Evolutionary conservation across 2,329 filamentous ascomycete species (phyloP).

Genomic region (Ophiostoma australiae): DNA sequence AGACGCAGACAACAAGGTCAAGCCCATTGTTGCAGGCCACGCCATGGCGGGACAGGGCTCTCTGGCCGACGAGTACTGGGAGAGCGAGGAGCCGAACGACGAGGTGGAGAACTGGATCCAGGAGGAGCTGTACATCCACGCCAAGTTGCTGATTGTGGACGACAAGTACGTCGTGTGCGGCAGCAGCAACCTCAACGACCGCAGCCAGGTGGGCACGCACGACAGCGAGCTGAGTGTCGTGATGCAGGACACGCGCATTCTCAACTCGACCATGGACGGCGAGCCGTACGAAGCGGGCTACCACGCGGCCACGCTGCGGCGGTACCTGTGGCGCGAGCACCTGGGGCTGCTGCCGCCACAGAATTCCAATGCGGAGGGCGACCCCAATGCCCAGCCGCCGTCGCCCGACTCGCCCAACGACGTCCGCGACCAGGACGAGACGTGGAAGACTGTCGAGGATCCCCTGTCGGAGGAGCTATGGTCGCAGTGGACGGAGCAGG

Average conservation of each 20-base stretch:
- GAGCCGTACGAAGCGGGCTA: constrained; percentile 65
- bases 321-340: constrained; percentile 87
- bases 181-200: constrained; percentile 87
- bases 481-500: constrained; percentile 63
- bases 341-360: constrained; percentile 77
- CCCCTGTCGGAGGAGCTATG: constrained; percentile 63
- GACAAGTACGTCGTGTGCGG: constrained; percentile 81
- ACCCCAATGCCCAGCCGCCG: constrained; percentile 73
- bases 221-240: constrained; percentile 89
- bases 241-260: constrained; percentile 71
- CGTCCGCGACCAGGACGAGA: constrained; percentile 54
- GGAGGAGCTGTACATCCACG: constrained; percentile 93
- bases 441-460: constrained; percentile 63
- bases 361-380: constrained; percentile 58
- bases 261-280: constrained; percentile 74
- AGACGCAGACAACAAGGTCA: constrained; percentile 26
- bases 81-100: constrained; percentile 63
- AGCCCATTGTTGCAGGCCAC: constrained; percentile 63
- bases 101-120: constrained; percentile 89
- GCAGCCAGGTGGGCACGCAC: constrained; percentile 79
- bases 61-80: constrained; percentile 68
- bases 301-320: constrained; percentile 74
- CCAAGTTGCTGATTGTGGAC: constrained; percentile 83
- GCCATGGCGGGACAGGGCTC: constrained; percentile 66
- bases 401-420: constrained; percentile 62